Conservation (phyloP, 2,329 filamentous ascomycete species). For the Lachnellula suecica region DNA sequence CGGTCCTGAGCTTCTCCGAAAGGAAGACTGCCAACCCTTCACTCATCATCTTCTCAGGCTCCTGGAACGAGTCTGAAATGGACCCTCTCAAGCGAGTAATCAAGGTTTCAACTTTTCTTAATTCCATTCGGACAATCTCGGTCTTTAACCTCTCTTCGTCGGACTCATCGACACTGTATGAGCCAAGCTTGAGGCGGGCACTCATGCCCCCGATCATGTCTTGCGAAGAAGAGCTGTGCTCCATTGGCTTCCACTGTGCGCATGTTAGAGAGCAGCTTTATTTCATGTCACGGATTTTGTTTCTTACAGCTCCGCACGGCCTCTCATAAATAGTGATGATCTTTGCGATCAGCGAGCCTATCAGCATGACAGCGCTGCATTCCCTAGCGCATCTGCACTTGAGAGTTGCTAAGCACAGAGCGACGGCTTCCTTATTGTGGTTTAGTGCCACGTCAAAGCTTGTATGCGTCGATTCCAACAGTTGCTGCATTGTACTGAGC, state of each 20-base stretch:
- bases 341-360: conserved; percentile 3
- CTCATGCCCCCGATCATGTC: neutral
- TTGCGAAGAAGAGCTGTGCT: neutral
- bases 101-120: neutral
- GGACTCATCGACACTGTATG: conserved; percentile 1
- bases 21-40: neutral
- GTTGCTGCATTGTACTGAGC: conserved; percentile 1
- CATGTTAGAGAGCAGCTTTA: neutral
- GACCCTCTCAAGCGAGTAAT: neutral
- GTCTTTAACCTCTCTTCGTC: conserved; percentile 4
- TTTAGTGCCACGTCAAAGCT: conserved; percentile 1
- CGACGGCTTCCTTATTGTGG: conserved; percentile 1
- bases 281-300: neutral
- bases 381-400: neutral
- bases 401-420: neutral
- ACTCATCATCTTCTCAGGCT: neutral
- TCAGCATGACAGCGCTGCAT: neutral
- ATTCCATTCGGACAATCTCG: conserved; percentile 1
- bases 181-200: neutral
- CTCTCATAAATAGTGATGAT: conserved; percentile 4
- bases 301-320: conserved; percentile 1
- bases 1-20: neutral
- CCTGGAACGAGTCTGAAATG: neutral
- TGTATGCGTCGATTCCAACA: conserved; percentile 3
- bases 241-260: neutral